phyloP scores from a whole-genome alignment of 2,329 filamentous ascomycete genomes.

The Cladophialophora immunda region DNA sequence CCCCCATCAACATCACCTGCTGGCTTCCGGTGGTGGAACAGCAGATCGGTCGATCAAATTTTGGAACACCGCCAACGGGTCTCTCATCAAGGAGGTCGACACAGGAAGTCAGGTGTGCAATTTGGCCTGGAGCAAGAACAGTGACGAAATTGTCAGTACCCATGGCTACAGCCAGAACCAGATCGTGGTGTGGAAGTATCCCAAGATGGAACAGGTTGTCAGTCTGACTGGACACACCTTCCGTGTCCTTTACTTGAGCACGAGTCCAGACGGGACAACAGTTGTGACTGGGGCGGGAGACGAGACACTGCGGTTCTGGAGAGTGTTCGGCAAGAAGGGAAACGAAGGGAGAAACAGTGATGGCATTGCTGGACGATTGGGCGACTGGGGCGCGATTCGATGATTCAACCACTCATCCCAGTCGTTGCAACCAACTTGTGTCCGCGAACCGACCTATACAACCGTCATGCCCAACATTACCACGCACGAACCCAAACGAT shows the following conservation, averaged over 20 bases:
- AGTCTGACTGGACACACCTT: constrained; percentile 96
- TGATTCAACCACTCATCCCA: constrained; percentile 38
- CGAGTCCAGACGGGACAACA: constrained; percentile 93
- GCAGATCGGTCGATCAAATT: constrained; percentile 97
- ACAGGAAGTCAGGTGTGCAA: constrained; percentile 99
- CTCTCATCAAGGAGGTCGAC: constrained; percentile 84
- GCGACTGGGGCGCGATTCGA: constrained; percentile 85
- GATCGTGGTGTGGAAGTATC: constrained; percentile 99
- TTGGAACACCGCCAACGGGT: constrained; percentile 90
- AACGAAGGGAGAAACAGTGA: constrained; percentile 66
- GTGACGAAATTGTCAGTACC: constrained; percentile 95
- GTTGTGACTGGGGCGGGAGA: constrained; percentile 97
- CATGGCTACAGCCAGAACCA: constrained; percentile 98
- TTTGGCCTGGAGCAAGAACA: constrained; percentile 95
- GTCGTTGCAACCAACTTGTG: not conserved
- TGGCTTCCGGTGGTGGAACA: constrained; percentile 96
- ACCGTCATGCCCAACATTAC: not conserved
- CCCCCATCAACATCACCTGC: constrained; percentile 88
- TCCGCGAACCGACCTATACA: not conserved
- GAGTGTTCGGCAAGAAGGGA: constrained; percentile 85
- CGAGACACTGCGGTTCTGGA: constrained; percentile 96
- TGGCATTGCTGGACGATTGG: constrained; percentile 62
- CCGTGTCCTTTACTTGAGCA: constrained; percentile 92
- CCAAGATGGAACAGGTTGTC: constrained; percentile 95
- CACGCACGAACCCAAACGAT: not conserved